Conservation (phyloP, 768 basidiomycete species). For the Mycena indigotica region DNA sequence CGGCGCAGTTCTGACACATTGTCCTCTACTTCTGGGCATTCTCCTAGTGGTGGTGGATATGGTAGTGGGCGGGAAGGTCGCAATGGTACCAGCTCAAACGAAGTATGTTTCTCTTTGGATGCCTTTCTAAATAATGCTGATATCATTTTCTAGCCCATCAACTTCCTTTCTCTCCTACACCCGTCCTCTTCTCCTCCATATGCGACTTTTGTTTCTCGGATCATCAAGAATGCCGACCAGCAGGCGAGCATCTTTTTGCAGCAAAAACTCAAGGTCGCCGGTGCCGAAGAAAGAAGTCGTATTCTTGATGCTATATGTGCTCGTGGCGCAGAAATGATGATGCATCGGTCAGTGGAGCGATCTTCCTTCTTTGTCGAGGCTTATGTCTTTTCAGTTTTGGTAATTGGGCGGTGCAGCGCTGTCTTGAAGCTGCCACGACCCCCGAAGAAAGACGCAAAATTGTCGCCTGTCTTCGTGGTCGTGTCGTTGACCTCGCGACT, state of each 20-base stretch:
- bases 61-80: conserved; percentile 16
- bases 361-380: background rate
- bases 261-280: conserved; percentile 88
- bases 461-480: conserved; percentile 83
- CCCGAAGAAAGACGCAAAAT: conserved; percentile 78
- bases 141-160: conserved; percentile 67
- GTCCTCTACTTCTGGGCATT: background rate
- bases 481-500: conserved; percentile 83
- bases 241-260: conserved; percentile 90
- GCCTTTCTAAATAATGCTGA: conserved; percentile 19
- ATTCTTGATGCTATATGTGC: conserved; percentile 87
- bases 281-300: conserved; percentile 72
- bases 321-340: conserved; percentile 91
- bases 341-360: conserved; percentile 63
- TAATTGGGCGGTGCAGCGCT: conserved; percentile 90
- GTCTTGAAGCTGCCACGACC: conserved; percentile 77
- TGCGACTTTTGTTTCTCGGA: conserved; percentile 76
- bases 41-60: background rate
- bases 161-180: conserved; percentile 82
- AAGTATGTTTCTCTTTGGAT: conserved; percentile 45
- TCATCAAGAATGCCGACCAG: conserved; percentile 88
- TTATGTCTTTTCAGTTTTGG: conserved; percentile 61
- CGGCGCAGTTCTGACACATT: background rate
- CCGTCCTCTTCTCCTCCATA: conserved; percentile 87
- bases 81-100: conserved; percentile 36